These are phyloP conservation scores for Sporothrix schenckii DNA, from an alignment of 2,329 filamentous ascomycete species.

Conservation along the genomic window DNA sequence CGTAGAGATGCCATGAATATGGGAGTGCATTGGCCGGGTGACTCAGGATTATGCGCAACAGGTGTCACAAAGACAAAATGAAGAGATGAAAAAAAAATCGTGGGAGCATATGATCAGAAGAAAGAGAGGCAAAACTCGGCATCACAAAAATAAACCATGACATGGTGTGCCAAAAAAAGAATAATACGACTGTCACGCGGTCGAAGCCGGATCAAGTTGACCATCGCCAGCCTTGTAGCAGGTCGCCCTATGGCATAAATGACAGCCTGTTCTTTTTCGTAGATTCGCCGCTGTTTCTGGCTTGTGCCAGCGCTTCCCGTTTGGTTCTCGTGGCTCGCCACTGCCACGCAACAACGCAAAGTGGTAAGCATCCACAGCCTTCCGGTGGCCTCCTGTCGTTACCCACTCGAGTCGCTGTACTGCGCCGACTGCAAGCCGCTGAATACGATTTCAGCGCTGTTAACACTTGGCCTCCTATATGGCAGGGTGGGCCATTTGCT, in stretches of 20 bases:
- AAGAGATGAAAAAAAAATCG: neutral
- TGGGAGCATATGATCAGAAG: slow-evolving; percentile 1
- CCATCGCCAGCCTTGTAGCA: neutral
- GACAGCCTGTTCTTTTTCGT: slow-evolving; percentile 21
- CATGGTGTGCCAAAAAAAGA: too few species aligned
- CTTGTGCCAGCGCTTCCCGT: slow-evolving; percentile 1
- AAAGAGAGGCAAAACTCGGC: neutral
- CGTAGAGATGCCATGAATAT: too few species aligned
- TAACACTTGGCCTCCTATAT: neutral
- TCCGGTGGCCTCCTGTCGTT: neutral
- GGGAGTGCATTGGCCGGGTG: too few species aligned
- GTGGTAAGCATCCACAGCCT: neutral
- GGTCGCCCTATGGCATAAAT: neutral
- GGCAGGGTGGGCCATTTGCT: neutral
- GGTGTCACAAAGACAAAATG: neutral
- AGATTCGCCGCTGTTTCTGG: neutral
- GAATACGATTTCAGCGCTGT: neutral
- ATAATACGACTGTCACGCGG: neutral
- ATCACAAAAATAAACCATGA: neutral
- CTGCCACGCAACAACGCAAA: neutral
- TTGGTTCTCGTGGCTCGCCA: slow-evolving; percentile 4
- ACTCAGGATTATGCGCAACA: neutral
- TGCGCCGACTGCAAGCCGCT: neutral
- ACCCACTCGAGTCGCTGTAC: slow-evolving; percentile 3
- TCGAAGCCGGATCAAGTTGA: neutral